phyloP scores from a whole-genome alignment of 2,329 filamentous ascomycete genomes.

The Fusarium setosum region DNA sequence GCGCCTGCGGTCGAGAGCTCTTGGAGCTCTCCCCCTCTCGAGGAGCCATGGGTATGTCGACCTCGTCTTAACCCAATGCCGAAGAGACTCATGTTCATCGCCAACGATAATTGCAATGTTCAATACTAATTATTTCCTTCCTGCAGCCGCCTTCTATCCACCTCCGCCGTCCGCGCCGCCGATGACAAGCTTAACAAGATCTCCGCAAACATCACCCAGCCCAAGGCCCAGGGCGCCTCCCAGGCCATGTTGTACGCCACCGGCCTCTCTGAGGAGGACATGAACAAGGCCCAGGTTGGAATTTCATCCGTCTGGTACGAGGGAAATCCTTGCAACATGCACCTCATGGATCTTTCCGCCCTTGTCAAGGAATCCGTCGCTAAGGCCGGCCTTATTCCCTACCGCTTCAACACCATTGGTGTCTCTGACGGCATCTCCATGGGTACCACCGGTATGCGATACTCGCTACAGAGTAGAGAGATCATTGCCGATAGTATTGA shows the following conservation, averaged over 20 bases:
- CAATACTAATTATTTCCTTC: slow-evolving; percentile 7
- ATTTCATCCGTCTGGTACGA: slow-evolving; percentile 99
- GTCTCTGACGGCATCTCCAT: slow-evolving; percentile 98
- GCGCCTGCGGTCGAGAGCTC: slow-evolving; percentile 42
- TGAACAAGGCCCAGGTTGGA: slow-evolving; percentile 97
- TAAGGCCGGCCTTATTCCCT: slow-evolving; percentile 84
- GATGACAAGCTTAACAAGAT: slow-evolving; percentile 81
- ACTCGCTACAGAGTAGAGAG: slow-evolving; percentile 92
- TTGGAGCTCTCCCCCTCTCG: slow-evolving; percentile 41
- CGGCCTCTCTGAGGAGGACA: slow-evolving; percentile 84
- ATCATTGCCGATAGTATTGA: slow-evolving; percentile 98
- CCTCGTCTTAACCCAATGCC: neutral
- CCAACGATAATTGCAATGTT: neutral
- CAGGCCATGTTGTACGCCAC: slow-evolving; percentile 99
- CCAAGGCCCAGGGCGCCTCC: slow-evolving; percentile 97
- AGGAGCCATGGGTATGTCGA: slow-evolving; percentile 43
- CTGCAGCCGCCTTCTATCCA: slow-evolving; percentile 62
- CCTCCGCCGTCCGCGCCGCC: slow-evolving; percentile 57
- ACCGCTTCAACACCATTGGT: slow-evolving; percentile 99
- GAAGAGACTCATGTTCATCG: neutral
- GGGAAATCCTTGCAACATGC: slow-evolving; percentile 99
- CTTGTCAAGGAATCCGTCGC: slow-evolving; percentile 72
- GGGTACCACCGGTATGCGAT: slow-evolving; percentile 97
- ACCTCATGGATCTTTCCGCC: slow-evolving; percentile 89
- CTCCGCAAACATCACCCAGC: slow-evolving; percentile 89